phyloP scores from a whole-genome alignment of 1,284 basidiomycete genomes.

The Thecaphora frezii region DNA sequence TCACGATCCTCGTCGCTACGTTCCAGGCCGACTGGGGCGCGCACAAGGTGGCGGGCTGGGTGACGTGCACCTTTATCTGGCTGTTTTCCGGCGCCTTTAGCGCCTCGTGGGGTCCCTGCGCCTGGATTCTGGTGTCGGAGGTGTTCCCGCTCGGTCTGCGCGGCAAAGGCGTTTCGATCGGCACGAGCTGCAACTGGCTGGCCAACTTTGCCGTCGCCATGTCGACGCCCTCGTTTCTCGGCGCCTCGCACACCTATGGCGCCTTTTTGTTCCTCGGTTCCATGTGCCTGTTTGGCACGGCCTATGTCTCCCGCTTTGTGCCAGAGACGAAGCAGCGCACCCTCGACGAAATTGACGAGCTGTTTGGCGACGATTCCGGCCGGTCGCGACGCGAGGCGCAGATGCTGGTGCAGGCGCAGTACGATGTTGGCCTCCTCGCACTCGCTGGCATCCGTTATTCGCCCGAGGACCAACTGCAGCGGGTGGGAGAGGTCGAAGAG shows the following conservation, averaged over 20 bases:
- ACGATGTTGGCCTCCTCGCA: constrained; percentile 35
- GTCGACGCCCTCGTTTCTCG: constrained; percentile 32
- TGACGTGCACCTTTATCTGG: constrained; percentile 68
- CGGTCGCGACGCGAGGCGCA: constrained; percentile 34
- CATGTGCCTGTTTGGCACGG: constrained; percentile 68
- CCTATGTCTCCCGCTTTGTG: constrained; percentile 64
- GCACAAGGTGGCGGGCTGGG: constrained; percentile 66
- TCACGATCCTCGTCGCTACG: constrained; percentile 63
- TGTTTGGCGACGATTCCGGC: constrained; percentile 40
- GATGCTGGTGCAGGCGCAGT: constrained; percentile 31
- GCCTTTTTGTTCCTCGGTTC: constrained; percentile 71
- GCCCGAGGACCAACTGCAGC: no score
- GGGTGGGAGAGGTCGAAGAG: no score
- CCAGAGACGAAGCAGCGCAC: constrained; percentile 76
- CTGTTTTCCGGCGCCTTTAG: constrained; percentile 80
- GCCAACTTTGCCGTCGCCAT: constrained; percentile 69
- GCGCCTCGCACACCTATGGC: constrained; percentile 57
- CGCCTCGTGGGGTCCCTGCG: constrained; percentile 72
- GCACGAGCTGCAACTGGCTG: constrained; percentile 80
- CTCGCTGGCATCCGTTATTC: constrained; percentile 37
- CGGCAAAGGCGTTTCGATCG: constrained; percentile 77
- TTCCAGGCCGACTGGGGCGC: constrained; percentile 68
- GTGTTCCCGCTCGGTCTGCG: constrained; percentile 84
- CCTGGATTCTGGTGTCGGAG: constrained; percentile 79
- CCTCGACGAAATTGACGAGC: constrained; percentile 68